phyloP scores from a whole-genome alignment of 192 early-diverging fungal species.

The Backusella tarrabulga region DNA sequence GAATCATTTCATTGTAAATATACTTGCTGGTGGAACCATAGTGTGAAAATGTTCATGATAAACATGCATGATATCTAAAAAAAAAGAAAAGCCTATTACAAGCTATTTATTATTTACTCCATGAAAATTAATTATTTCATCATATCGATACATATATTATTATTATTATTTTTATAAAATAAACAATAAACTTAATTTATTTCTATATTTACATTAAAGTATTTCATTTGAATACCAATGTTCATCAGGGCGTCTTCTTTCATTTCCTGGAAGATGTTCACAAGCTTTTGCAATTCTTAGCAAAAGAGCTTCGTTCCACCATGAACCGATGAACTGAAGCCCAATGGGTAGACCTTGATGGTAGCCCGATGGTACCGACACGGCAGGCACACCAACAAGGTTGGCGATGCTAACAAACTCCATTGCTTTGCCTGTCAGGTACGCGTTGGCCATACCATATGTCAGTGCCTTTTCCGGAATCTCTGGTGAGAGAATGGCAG shows the following conservation, averaged over 20 bases:
- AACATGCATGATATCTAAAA: no score
- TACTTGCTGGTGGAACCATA: no score
- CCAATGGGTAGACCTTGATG: no score
- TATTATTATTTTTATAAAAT: not conserved
- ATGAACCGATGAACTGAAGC: no score
- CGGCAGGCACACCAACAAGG: no score
- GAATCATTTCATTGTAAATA: no score
- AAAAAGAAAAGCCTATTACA: no score
- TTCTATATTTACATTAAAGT: not conserved
- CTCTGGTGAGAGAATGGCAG: slow-evolving; percentile 54
- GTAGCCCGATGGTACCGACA: no score
- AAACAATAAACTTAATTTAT: not conserved
- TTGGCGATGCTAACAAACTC: no score
- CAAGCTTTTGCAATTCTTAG: slow-evolving; percentile 55
- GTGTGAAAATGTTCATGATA: no score
- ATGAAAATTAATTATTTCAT: no score
- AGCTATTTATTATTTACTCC: no score
- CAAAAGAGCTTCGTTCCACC: slow-evolving; percentile 56
- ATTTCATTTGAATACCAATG: not conserved
- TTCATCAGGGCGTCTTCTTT: slow-evolving; percentile 33
- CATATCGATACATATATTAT: not conserved
- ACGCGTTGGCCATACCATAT: slow-evolving; percentile 53
- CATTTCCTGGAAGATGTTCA: slow-evolving; percentile 43
- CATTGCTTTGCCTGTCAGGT: slow-evolving; percentile 47
- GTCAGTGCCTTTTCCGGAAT: slow-evolving; percentile 39